Conservation (phyloP, 2,329 filamentous ascomycete species). For the Hansfordia pulvinata region DNA sequence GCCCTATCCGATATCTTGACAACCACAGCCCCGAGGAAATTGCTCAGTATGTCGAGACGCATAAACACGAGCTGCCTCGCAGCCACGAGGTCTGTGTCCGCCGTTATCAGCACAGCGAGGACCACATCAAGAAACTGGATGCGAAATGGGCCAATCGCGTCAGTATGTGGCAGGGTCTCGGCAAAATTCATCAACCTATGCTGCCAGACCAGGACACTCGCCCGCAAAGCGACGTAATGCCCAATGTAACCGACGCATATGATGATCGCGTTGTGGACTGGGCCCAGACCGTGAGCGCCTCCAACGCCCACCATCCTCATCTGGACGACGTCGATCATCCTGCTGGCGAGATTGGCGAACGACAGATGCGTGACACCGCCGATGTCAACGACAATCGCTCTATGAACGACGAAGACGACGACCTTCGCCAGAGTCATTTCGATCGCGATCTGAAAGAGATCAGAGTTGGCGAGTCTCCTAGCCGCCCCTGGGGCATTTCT, state of each 20-base stretch:
- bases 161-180: slow-evolving; percentile 87
- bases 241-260: too few species aligned
- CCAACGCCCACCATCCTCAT: slow-evolving; percentile 27
- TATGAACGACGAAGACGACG: slow-evolving; percentile 29
- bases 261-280: slow-evolving; percentile 74
- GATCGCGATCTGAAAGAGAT: slow-evolving; percentile 79
- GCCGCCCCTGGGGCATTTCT: slow-evolving; percentile 82
- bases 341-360: too few species aligned
- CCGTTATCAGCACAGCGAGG: slow-evolving; percentile 76
- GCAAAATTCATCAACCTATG: slow-evolving; percentile 78
- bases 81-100: slow-evolving; percentile 89
- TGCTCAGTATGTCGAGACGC: slow-evolving; percentile 82
- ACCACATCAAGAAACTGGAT: slow-evolving; percentile 76
- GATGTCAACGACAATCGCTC: slow-evolving; percentile 24
- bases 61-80: slow-evolving; percentile 88
- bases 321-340: too few species aligned
- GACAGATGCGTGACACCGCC: slow-evolving; percentile 17
- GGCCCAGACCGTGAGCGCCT: slow-evolving; percentile 63
- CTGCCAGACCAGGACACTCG: slow-evolving; percentile 46
- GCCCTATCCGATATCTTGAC: slow-evolving; percentile 85
- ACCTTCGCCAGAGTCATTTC: slow-evolving; percentile 60
- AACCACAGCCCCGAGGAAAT: slow-evolving; percentile 89
- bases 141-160: slow-evolving; percentile 87
- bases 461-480: slow-evolving; percentile 86
- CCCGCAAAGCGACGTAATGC: slow-evolving; percentile 29